phyloP scores from a whole-genome alignment of 345 rosid species.

The Atalantia buxifolia region DNA sequence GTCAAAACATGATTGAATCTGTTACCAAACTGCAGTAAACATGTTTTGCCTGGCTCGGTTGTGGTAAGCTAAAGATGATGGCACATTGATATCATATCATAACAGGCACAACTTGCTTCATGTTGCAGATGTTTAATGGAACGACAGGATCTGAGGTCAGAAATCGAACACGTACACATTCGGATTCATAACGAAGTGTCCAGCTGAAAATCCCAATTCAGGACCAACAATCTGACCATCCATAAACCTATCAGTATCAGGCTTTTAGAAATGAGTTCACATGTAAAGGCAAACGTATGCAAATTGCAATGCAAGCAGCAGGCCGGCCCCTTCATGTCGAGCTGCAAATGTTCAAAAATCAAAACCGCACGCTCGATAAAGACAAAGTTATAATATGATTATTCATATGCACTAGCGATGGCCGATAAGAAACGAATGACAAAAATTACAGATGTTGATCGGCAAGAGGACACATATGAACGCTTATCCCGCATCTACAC shows the following conservation, averaged over 20 bases:
- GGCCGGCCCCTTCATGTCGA: neutral
- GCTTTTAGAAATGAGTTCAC: constrained; percentile 4
- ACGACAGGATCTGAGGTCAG: neutral
- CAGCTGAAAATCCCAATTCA: neutral
- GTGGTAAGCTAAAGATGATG: neutral
- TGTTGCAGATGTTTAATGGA: too few relatives aligned
- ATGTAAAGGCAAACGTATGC: neutral
- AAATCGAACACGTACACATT: neutral
- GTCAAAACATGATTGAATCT: neutral
- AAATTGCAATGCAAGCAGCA: too few relatives aligned
- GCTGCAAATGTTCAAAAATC: neutral
- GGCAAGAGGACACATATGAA: neutral
- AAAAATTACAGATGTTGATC: too few relatives aligned
- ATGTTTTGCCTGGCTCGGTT: neutral
- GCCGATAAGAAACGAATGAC: neutral
- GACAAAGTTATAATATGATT: neutral
- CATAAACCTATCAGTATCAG: neutral
- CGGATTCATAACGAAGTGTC: neutral
- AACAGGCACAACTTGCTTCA: neutral
- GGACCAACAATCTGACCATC: neutral
- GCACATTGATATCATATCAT: neutral
- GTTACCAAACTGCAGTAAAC: neutral
- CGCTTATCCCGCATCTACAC: neutral
- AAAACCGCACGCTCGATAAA: neutral
- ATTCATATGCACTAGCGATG: neutral